These are phyloP conservation scores for Umbelopsis sp. DNA, from an alignment of 371 early-diverging fungal genomes.

Conservation along the genomic window DNA sequence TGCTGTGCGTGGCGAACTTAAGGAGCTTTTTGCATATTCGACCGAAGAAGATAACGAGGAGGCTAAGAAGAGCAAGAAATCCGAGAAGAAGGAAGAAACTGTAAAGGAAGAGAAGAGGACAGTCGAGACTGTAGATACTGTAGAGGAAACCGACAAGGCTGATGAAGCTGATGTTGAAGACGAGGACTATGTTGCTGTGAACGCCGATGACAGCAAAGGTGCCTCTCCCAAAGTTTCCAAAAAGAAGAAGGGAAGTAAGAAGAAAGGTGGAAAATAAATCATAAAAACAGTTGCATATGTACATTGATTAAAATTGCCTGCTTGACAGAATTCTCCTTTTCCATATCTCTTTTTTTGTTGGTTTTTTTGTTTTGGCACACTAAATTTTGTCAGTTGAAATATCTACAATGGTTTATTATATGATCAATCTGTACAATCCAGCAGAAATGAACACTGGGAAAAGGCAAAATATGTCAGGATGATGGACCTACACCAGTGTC, in stretches of 20 bases:
- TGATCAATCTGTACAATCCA: conserved; percentile 42
- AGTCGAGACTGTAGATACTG: conserved; percentile 19
- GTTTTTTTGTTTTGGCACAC: no score
- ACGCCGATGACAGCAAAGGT: conserved; percentile 20
- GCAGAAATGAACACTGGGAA: conserved; percentile 47
- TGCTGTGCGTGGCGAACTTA: conserved; percentile 80
- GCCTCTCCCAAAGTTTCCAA: conserved; percentile 15
- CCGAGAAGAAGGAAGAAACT: conserved; percentile 23
- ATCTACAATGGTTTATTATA: conserved; percentile 25
- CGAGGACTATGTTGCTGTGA: conserved; percentile 26
- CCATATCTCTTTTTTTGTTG: no score
- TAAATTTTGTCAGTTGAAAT: background rate
- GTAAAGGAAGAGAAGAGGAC: background rate
- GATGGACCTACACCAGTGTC: background rate
- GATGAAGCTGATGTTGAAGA: conserved; percentile 27
- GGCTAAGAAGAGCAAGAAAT: conserved; percentile 39
- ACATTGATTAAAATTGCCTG: background rate
- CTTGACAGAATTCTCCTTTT: no score
- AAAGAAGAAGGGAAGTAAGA: conserved; percentile 21
- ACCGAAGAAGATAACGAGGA: conserved; percentile 66
- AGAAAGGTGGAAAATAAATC: conserved; percentile 22
- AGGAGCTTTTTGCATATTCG: conserved; percentile 78
- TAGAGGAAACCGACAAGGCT: conserved; percentile 17
- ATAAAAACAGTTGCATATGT: background rate
- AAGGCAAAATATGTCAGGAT: conserved; percentile 1